Evolutionary conservation across 257 asterid species (phyloP).

Genomic region (Plantago ovata): DNA sequence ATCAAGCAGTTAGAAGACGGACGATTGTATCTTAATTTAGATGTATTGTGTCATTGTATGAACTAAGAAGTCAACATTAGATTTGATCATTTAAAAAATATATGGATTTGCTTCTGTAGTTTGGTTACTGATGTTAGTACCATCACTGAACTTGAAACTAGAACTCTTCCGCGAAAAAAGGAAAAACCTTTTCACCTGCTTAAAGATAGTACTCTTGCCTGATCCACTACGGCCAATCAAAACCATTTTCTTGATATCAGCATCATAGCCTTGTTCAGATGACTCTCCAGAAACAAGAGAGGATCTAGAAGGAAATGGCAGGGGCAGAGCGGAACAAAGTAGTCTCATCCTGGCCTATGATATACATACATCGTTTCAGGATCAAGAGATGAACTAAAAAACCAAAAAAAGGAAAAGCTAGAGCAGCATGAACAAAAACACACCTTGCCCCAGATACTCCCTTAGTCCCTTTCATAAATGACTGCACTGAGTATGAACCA

Average conservation of each 20-base stretch:
- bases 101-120: no score
- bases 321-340: slow-evolving; percentile 58
- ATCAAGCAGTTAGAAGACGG: not conserved
- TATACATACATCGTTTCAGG: not conserved
- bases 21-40: no score
- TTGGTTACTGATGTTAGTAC: no score
- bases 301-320: slow-evolving; percentile 54
- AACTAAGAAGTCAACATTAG: no score
- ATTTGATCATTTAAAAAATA: no score
- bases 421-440: slow-evolving; percentile 1
- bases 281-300: slow-evolving; percentile 33
- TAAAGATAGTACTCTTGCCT: slow-evolving; percentile 17
- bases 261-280: not conserved
- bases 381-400: no score
- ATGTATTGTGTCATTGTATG: no score
- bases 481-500: slow-evolving; percentile 62
- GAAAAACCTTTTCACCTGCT: slow-evolving; percentile 15
- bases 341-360: slow-evolving; percentile 59
- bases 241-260: slow-evolving; percentile 14
- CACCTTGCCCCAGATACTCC: slow-evolving; percentile 70
- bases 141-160: no score
- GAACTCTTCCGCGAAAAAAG: not conserved
- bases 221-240: slow-evolving; percentile 14
- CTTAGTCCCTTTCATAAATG: slow-evolving; percentile 44
- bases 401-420: not conserved